These are phyloP conservation scores for Barbatosphaeria neglecta DNA, from an alignment of 495 filamentous ascomycete genomes.

Conservation along the genomic window DNA sequence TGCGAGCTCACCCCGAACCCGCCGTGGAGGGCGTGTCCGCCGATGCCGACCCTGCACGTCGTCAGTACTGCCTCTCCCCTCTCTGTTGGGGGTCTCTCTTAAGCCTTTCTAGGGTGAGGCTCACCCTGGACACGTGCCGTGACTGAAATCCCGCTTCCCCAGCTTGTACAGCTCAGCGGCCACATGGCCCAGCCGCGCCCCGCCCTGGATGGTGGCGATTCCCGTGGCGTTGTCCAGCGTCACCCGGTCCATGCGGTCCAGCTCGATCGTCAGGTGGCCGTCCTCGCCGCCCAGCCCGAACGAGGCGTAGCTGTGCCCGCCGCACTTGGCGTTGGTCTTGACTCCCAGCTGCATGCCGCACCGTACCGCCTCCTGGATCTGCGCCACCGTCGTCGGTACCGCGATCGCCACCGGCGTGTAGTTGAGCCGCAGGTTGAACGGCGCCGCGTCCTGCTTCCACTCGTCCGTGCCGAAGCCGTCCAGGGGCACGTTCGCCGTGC, in stretches of 20 bases:
- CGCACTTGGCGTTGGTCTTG: conserved; percentile 33
- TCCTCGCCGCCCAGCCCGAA: conserved; percentile 37
- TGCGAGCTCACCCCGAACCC: conserved; percentile 36
- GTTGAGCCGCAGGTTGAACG: conserved; percentile 28
- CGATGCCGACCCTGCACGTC: conserved; percentile 32
- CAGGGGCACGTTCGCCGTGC: conserved; percentile 16
- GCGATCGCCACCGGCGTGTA: conserved; percentile 29
- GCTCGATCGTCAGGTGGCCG: conserved; percentile 31
- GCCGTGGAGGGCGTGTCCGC: conserved; percentile 32
- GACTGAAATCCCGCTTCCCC: conserved; percentile 30
- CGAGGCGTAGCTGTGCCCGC: conserved; percentile 36
- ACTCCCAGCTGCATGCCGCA: conserved; percentile 26
- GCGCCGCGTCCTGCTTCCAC: conserved; percentile 26
- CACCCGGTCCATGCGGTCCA: conserved; percentile 34
- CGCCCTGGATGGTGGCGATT: conserved; percentile 28
- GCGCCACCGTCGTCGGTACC: conserved; percentile 21
- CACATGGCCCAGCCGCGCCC: conserved; percentile 28
- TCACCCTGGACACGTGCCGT: conserved; percentile 35
- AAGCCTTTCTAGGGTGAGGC: neutral
- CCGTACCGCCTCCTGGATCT: conserved; percentile 28
- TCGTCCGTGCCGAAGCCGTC: conserved; percentile 20
- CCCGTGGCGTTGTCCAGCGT: conserved; percentile 21
- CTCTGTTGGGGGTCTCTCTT: too few relatives aligned
- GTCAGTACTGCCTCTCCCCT: too few relatives aligned
- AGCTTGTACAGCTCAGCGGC: conserved; percentile 29